Base-by-base conservation (phyloP, 139 green algal species). In the Chlamydomonas incerta region DNA sequence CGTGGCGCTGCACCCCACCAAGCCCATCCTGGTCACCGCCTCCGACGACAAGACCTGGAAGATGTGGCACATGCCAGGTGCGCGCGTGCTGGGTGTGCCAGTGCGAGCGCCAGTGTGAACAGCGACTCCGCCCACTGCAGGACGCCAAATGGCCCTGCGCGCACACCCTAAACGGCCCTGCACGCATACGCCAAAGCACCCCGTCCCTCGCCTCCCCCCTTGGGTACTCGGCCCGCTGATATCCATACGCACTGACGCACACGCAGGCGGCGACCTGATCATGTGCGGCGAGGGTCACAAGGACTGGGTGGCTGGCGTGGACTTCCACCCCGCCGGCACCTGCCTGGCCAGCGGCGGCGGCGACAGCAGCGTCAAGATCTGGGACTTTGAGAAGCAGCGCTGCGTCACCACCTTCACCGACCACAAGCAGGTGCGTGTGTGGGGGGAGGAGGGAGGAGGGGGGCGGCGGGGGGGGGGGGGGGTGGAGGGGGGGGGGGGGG, bases 201-300 rank as follows among this genome's bases (percentile, higher is more conserved):
- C n/a, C n/a, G n/a, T n/a, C n/a, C n/a, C 66, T 41, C 28, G 14
- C 29, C 66, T 46, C n/a, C 29, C 66, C n/a, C 66, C 66, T 20
- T 8, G 35, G 5, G 5, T 8, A 10, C 66, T 26, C 15, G 35
- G 33, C 29, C 66, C 66, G 13, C 52, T 58, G 52, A 13, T n/a
- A n/a, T n/a, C n/a, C n/a, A n/a, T n/a, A n/a, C n/a, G n/a, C n/a
- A n/a, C n/a, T n/a, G n/a, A n/a, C n/a, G n/a, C 41, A 50, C 41
- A 50, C 41, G 41, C 77, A 87, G 89, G 80, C 33, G 93, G 93
- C 0, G 92, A 96, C 77, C 89, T 96, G 69, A 95, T 97, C 83
- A 96, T 97, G 95, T 91, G 86, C 58, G 95, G 95, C 9, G 93
- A 96, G 88, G 95, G 95, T 26, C 95, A 97, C 89, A 95, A 91